Evolutionary conservation across 176 grass and related monocot species (phyloP).

Genomic region (Zizania latifolia): DNA sequence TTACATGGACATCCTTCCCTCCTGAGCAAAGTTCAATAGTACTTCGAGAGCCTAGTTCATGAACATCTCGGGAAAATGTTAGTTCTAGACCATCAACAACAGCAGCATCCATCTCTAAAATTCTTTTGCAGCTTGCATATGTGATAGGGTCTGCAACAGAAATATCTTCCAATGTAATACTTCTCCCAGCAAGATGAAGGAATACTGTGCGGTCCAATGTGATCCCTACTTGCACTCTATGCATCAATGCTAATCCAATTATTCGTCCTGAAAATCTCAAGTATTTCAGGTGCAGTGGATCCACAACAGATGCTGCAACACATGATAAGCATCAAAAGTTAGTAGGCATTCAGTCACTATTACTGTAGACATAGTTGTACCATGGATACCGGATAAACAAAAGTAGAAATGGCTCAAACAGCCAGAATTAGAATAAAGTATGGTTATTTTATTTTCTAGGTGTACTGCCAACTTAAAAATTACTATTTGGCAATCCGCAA

Average conservation of each 20-base stretch:
- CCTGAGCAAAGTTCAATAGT: conserved; percentile 72
- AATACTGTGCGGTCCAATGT: conserved; percentile 79
- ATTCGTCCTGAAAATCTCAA: conserved; percentile 82
- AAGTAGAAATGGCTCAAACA: not conserved
- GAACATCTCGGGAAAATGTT: conserved; percentile 75
- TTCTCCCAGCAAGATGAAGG: conserved; percentile 75
- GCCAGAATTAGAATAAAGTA: conserved; percentile 16
- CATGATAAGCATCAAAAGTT: conserved; percentile 28
- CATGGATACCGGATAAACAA: conserved; percentile 10
- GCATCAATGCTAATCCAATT: conserved; percentile 95
- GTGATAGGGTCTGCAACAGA: conserved; percentile 66
- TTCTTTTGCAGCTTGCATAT: conserved; percentile 79
- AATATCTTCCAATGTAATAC: conserved; percentile 83
- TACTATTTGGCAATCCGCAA: too few relatives aligned
- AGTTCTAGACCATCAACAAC: conserved; percentile 74
- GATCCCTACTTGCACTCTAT: conserved; percentile 91
- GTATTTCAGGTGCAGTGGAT: conserved; percentile 91
- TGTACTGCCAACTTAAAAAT: not conserved
- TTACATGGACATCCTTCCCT: conserved; percentile 77
- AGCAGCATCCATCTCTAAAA: conserved; percentile 83
- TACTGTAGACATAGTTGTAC: not conserved
- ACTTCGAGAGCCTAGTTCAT: conserved; percentile 64
- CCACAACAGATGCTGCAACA: conserved; percentile 80
- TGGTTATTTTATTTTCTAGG: not conserved
- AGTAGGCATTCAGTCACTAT: conserved; percentile 20